Evolutionary conservation across 2,329 filamentous ascomycete genomes (phyloP), one percentile per base, ranked within the genome.

Genomic region (Colletotrichum melonis): DNA sequence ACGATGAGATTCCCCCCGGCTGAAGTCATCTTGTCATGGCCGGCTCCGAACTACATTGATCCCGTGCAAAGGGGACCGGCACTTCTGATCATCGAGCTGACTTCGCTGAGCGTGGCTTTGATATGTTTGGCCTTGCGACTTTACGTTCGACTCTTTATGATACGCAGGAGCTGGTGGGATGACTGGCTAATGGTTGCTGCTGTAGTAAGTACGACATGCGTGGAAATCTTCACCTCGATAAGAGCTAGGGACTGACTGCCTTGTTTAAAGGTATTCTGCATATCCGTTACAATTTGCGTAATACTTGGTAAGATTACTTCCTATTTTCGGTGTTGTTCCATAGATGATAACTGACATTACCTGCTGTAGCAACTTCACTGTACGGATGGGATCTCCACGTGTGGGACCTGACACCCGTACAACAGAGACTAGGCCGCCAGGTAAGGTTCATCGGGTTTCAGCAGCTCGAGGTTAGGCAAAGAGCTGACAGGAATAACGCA

Each of bases 181-280:
- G 84, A 85, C 76, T 85, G 81, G 83, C 65, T 86, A 14, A 86
- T 86, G 84, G 73, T 84, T 5, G 79, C 68, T 42, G 82, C 82
- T 4, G 79, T 80, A 74, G 83, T 84, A 77, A 70, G 4, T 19
- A 5, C 12, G 12, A 19, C 3, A 16, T 24, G 5, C 12, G 12
- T 5, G 5, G 4, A 3, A 11, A 7, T 2, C 14, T 1, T 24
- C 12, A 35, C 26, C 67, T 76, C 2, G 52, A 5, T 14, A 4
- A 2, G 19, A 32, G 30, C 30, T 0, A 0, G 14, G 5, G 5
- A 4, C 46, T 70, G 9, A 52, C 4, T 6, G 6, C 2, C 14
- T 16, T 7, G 0, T 5, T 42, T 2, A 22, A n/a, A 83, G 80
- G 30, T 82, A n/a, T 81, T 79, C 58, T 79, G 80, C n/a, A 76